Evolutionary conservation across 2,329 filamentous ascomycete genomes (phyloP), one percentile per base, ranked within the genome.

Genomic region (Penicillium brasilianum): DNA sequence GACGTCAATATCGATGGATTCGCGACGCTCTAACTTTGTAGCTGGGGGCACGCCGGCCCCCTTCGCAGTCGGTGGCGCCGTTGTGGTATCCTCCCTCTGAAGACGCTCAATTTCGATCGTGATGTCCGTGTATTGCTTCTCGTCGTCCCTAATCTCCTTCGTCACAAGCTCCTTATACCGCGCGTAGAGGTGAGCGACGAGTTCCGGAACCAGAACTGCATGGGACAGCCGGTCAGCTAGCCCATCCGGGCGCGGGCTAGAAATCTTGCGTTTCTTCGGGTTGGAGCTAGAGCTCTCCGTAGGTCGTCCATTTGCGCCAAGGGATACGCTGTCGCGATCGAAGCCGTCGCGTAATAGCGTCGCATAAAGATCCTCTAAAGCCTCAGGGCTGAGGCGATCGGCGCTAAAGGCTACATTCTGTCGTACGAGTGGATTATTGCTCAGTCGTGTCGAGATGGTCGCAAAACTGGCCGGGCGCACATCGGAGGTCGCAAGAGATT

Each of bases 351-450:
- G 86, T 74, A 97, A 77, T 60, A 96, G 80, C 60, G 87, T 84
- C 67, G 93, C 80, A 76, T 96, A 97, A 55, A 95, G 84, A 72
- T 90, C 86, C 76, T 91, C 88, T 67, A 98, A 82, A 46, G 92
- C 87, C 76, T 93, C 90, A 8, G 93, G 87, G 51, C 83, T 90
- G 74, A 98, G 80, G 64, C 93, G 87, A 69, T 83, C 81, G 67
- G 86, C 83, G 82, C 97, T 90, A 80, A 90, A 97, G 36, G 84
- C 84, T 48, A 83, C 82, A 77, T 88, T 88, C 71, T 88, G 84
- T 69, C 86, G 88, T 74, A 98, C 83, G 64, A 92, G 83, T 18
- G 85, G 82, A 75, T 96, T 93, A 72, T 84, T 87, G 77, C 85
- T 89, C 65, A 98, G 85, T 61, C 89, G 80, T 66, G 90, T 85